A percentile compares a stretch with the other conserved stretches of the same genome.
These are phyloP conservation scores for Haematococcus lacustris DNA, from an alignment of 139 green algal genomes.

Conservation along the genomic window DNA sequence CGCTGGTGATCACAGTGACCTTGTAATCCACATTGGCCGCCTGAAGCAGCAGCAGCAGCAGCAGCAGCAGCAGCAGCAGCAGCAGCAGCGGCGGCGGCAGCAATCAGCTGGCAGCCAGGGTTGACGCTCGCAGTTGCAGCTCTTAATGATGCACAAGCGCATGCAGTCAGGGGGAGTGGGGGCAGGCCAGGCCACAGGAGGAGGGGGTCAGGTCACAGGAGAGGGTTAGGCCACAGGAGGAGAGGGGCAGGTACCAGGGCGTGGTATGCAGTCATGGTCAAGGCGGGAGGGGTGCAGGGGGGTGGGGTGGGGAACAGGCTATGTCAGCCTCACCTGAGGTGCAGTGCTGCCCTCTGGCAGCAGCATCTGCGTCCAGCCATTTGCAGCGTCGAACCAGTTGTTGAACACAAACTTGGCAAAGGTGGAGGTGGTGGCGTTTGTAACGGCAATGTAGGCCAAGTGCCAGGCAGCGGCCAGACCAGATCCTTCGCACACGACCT, in stretches of 20 bases:
- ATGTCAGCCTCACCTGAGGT: not conserved
- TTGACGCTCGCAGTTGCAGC: not conserved
- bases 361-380: conserved; percentile 37
- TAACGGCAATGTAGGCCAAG: conserved; percentile 34
- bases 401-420: conserved; percentile 28
- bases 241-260: not conserved
- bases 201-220: too few relatives aligned
- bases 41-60: not conserved
- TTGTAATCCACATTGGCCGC: conserved; percentile 22
- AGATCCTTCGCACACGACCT: conserved; percentile 35
- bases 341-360: conserved; percentile 4
- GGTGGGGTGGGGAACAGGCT: not conserved
- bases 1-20: conserved; percentile 40
- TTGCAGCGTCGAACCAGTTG: conserved; percentile 39
- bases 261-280: not conserved
- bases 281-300: too few relatives aligned
- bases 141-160: not conserved
- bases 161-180: too few relatives aligned
- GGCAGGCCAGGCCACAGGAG: not conserved
- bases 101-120: not conserved
- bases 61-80: not conserved
- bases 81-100: not conserved
- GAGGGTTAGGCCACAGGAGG: not conserved
- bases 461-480: conserved; percentile 48
- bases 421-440: conserved; percentile 23